Evolutionary conservation across 2,329 filamentous ascomycete species (phyloP), one percentile per base, ranked within the genome.

Genomic region (Thelonectria discophora): DNA sequence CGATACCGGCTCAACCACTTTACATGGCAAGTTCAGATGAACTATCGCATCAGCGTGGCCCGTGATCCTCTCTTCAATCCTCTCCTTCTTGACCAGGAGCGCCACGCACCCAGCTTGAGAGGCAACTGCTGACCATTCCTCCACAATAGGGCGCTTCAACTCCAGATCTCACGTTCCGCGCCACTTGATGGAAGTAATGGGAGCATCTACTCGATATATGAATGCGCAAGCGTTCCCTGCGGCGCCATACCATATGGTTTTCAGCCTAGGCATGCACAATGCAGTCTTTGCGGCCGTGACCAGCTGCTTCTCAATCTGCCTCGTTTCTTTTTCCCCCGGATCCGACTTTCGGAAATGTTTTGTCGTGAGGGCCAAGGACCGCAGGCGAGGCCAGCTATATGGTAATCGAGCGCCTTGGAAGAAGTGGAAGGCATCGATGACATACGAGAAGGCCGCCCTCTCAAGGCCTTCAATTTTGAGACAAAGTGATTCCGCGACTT

Each of bases 301-400:
- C 32, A 77, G 59, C 56, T 78, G 60, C 49, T 3, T 39, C 17
- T 69, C 54, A 49, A 72, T 71, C 34, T 62, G 4, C 40, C 59
- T 9, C 57, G 65, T 51, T 49, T 58, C 7, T 21, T 34, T 42
- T 48, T 62, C 24, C 54, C 64, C 52, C 21, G 78, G 58, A 56
- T 71, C 62, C 15, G 34, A 13, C 6, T 8, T 8, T 30, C 8
- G 2, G 27, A 30, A 8, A 30, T 9, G 2, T 42, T 70, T 61
- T 42, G 74, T 76, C 64, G 75, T 77, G n/a, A 78, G 71, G 20
- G 73, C 69, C 58, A 77, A 65, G 54, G 72, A 75, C 55, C 69
- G 64, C 52, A 77, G 57, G 52, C 62, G 62, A n/a, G 40, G 39
- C 74, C 75, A 76, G 21, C 34, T 71, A 68, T 69, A 75, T 9